These are phyloP conservation scores for Capsicum baccatum DNA, from an alignment of 257 asterid genomes.

Conservation along the genomic window DNA sequence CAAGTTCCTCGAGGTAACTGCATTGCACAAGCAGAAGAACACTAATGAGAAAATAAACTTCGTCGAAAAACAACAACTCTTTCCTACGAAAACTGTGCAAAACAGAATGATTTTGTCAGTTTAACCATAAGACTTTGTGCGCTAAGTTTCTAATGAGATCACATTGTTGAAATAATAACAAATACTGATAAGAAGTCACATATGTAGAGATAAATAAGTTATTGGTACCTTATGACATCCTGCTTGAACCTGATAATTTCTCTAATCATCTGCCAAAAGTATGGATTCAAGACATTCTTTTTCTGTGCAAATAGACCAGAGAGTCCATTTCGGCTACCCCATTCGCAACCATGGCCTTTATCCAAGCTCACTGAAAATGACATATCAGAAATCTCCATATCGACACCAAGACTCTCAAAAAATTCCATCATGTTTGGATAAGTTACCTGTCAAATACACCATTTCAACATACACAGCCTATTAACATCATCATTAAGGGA, in stretches of 20 bases:
- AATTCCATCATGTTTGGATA: constrained; percentile 99
- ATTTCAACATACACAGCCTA: not conserved
- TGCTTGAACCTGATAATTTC: constrained; percentile 83
- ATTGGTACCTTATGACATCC: constrained; percentile 61
- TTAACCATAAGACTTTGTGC: not conserved
- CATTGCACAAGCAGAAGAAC: constrained; percentile 5
- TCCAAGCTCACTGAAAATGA: constrained; percentile 95
- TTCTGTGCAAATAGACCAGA: constrained; percentile 89
- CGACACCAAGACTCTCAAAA: constrained; percentile 87
- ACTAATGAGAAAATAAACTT: not conserved
- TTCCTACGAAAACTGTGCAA: not conserved
- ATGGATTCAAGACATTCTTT: constrained; percentile 71
- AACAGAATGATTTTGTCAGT: constrained; percentile 10
- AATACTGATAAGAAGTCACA: not conserved
- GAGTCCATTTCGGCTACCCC: constrained; percentile 86
- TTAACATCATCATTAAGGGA: too few species aligned
- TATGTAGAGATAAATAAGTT: not conserved
- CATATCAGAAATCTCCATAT: constrained; percentile 95
- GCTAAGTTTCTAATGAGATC: too few species aligned
- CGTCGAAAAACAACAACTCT: not conserved
- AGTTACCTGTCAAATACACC: constrained; percentile 65
- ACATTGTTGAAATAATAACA: too few species aligned
- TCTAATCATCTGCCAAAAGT: constrained; percentile 81
- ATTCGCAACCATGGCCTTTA: constrained; percentile 76
- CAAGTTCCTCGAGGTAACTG: constrained; percentile 86